A percentile compares a stretch with the other conserved stretches of the same genome.
phyloP scores from a whole-genome alignment of 2,329 filamentous ascomycete species.

The Ascochyta rabiei region DNA sequence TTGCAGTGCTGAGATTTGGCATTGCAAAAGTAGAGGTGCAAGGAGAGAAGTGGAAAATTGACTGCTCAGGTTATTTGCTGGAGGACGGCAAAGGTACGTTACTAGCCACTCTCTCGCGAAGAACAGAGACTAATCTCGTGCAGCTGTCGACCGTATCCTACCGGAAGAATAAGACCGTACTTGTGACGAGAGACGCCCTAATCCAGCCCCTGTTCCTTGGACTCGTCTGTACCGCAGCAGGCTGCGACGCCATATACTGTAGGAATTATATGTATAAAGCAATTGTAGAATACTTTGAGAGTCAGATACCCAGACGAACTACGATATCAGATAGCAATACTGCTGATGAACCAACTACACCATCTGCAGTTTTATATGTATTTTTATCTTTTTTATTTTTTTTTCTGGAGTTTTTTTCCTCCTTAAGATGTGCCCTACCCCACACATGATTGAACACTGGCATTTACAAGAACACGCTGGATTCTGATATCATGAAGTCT shows the following conservation, averaged over 20 bases:
- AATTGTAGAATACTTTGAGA: slow-evolving; percentile 4
- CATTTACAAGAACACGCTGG: neutral
- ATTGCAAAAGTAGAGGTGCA: slow-evolving; percentile 38
- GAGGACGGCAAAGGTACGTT: slow-evolving; percentile 45
- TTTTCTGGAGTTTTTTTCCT: too few relatives aligned
- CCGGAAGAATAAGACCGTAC: slow-evolving; percentile 26
- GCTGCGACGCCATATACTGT: slow-evolving; percentile 7
- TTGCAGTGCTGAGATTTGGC: slow-evolving; percentile 42
- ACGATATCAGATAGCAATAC: neutral
- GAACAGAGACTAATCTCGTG: slow-evolving; percentile 11
- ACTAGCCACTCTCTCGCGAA: neutral
- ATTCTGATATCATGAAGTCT: neutral
- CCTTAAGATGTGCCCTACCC: neutral
- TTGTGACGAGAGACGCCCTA: neutral
- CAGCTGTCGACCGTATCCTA: slow-evolving; percentile 43
- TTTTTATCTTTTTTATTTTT: too few relatives aligned
- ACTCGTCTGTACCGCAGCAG: slow-evolving; percentile 2
- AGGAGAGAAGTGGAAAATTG: slow-evolving; percentile 46
- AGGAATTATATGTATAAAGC: neutral
- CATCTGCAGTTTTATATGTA: neutral
- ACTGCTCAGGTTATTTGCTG: slow-evolving; percentile 41
- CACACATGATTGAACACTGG: neutral
- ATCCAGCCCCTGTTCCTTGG: neutral
- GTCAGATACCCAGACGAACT: neutral
- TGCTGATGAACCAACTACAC: neutral